Base-by-base conservation (phyloP, 176 grass and related monocot species). In the Aegilops longissima region DNA sequence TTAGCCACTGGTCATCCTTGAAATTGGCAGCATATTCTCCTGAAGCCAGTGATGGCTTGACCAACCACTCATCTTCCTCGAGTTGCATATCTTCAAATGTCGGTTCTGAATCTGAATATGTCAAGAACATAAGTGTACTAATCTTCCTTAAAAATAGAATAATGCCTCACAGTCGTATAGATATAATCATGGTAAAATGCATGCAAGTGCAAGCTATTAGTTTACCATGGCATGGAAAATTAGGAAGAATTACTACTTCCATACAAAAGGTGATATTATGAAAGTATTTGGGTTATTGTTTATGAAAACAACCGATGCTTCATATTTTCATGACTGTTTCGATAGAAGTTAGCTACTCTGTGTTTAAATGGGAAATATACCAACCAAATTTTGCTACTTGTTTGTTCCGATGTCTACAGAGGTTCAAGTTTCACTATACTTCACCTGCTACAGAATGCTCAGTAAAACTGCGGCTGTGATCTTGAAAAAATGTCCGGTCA, bases 31-130 rank as follows among this genome's bases (percentile, higher is more conserved):
- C 80, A 61, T 27, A 80, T 61, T 62, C 69, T 70, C 62, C 77
- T 33, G 30, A 16, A 20, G 61, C 2, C 29, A 70, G 30, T 71
- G 80, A 63, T 84, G 85, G 86, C n/a, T 77, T 83, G 47, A 86
- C 73, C 82, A 86, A 86, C 73, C 90, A 92, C 21, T 90, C 90
- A 29, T 79, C 74, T 66, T 94, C 90, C 73, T 93, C 77, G 58
- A 84, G 52, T 30, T 91, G 85, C 8, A 86, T 71, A 8, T 89
- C 39, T 65, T 67, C 77, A 14, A 88, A 86, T 71, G 62, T 75
- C 1, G 71, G 16, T 63, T 94, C 87, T 34, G 79, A 72, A 86
- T 75, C 93, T 94, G 75, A 36, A 83, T 21, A 18, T 85, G 12
- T 51, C 39, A 79, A 61, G 9, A 59, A 83, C 39, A 6, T 75